Base-by-base conservation (phyloP, 306 rosid genomes). In the Vigna angularis region DNA sequence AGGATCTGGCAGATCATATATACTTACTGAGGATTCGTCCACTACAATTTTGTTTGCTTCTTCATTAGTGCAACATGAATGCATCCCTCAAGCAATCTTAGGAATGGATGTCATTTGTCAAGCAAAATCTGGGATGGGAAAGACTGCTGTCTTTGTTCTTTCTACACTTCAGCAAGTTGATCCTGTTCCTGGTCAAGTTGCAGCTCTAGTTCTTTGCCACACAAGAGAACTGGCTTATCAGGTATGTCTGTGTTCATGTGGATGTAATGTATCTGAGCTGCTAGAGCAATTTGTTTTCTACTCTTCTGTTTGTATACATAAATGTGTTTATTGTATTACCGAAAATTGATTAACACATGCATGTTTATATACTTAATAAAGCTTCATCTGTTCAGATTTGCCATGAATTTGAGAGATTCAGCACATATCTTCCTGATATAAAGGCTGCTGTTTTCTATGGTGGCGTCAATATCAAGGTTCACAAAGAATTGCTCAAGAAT, bases 121-220 rank as follows among this genome's bases (percentile, higher is more conserved):
- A 88, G 92, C 93, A 10, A 89, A 91, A 83, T 89, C 93, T 80
- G 92, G 91, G 65, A 87, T 86, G 93, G 96, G 93, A 20, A 91
- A 91, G 83, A 91, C 92, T 40, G 91, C 93, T 10, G 93, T 91
- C 67, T 89, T 89, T 88, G 92, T 89, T 59, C 85, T 86, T 65
- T 89, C 93, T 24, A 71, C 88, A 15, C 92, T 89, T 67, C 93
- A 89, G 84, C 92, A 89, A 82, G 89, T 91, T 75, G 93, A 91
- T 67, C 92, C 93, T 20, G 87, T 89, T 79, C 72, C 90, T 68
- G 92, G 93, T 63, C 96, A 91, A 79, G 93, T 86, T 74, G 93
- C 87, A 2, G 93, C 93, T 61, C 89, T 91, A 16, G 83, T 91
- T 77, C 93, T 89, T 36, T 89, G 97, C 83, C 93, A 89, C 85